Percentiles rank a stretch among this genome's conserved stretches.
phyloP scores from a whole-genome alignment of 2,329 filamentous ascomycete species.

The Calonectria hongkongensis region DNA sequence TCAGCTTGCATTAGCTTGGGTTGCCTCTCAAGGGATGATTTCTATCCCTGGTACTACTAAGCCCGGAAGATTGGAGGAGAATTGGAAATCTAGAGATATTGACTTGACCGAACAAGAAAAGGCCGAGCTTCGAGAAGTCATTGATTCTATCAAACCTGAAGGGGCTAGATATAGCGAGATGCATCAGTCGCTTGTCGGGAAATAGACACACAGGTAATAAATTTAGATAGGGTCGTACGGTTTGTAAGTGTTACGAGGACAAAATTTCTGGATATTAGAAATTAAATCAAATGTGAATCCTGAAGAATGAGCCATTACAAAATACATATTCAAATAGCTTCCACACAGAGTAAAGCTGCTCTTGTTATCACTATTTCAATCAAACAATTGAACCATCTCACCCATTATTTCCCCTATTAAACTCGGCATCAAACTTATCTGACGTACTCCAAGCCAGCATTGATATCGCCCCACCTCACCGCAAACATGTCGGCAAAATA shows the following conservation, averaged over 20 bases:
- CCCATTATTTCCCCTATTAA: background rate
- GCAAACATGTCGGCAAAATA: background rate
- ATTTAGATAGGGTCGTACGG: too few species aligned
- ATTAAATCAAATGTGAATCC: too few species aligned
- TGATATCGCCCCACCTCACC: background rate
- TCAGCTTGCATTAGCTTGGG: conserved; percentile 64
- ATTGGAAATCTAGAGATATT: conserved; percentile 61
- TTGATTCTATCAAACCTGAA: conserved; percentile 51
- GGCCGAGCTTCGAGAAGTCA: conserved; percentile 61
- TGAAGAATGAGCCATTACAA: too few species aligned
- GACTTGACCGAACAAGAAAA: conserved; percentile 62
- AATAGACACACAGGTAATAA: background rate
- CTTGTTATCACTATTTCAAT: too few species aligned
- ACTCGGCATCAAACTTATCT: background rate
- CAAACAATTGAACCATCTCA: too few species aligned
- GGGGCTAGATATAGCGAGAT: conserved; percentile 3
- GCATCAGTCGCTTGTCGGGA: background rate
- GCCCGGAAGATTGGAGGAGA: conserved; percentile 61
- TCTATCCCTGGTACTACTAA: conserved; percentile 68
- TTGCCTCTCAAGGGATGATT: conserved; percentile 64
- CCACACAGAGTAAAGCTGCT: too few species aligned
- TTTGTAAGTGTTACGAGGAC: too few species aligned
- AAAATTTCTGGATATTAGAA: too few species aligned
- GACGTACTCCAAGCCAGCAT: background rate
- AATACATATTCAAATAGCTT: too few species aligned